Base-by-base conservation (phyloP, 164 flowering plant species). In the Akebia trifoliata region DNA sequence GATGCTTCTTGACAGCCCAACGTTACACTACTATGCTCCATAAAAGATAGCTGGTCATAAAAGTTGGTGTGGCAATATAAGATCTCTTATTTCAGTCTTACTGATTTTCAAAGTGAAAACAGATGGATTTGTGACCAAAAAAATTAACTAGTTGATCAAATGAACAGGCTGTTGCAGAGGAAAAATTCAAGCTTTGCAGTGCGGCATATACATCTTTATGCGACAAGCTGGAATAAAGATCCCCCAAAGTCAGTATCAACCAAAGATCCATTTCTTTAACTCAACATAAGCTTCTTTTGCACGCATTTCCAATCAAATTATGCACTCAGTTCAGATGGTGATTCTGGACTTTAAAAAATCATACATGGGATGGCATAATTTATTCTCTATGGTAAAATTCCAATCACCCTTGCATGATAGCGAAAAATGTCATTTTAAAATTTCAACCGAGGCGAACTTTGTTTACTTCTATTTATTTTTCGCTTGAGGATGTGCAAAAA, bases 121-220 rank as follows among this genome's bases (percentile, higher is more conserved):
- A 4, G 15, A 37, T 37, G 40, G 40, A 37, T 37, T 12, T 30
- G n/a, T 20, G 9, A 20, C 15, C 18, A 15, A 24, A 35, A 0
- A 46, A 45, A 45, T 34, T 35, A 58, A 46, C 54, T 46, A 8
- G 9, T 26, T 56, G 18, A 20, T 25, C 5, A 15, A 60, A 40
- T 40, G 38, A 50, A 35, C 82, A 85, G 97, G 87, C 49, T 39
- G 71, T 50, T 8, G 97, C 97, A 2, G 97, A 90, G 74, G 89
- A 87, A 64, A 85, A 87, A 59, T 90, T 90, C 81, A 90, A 90
- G 81, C 75, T 62, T 25, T 90, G 95, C 72, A 78, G 89, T 59
- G 82, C 83, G 0, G 97, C 97, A 48, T 90, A 90, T 68, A 80
- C 85, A 66, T 76, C 90, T 50, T 62, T 87, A 63, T 85, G 97